Conservation (phyloP, 2,329 filamentous ascomycete genomes). For the Neurospora sp. region DNA sequence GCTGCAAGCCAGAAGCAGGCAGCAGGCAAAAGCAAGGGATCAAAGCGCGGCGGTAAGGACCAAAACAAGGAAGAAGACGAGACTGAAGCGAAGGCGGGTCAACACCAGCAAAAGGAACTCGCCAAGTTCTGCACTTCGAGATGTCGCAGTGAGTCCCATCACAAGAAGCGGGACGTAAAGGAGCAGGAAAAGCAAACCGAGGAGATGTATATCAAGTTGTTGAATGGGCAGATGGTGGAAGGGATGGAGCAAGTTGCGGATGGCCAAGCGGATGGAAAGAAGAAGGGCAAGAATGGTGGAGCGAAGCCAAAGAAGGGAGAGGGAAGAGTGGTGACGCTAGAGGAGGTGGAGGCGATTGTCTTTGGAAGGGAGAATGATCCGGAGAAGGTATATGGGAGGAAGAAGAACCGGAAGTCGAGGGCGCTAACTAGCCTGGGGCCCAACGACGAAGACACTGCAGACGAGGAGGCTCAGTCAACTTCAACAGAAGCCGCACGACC, state of each 20-base stretch:
- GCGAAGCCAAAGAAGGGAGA: constrained; percentile 37
- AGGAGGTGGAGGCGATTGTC: constrained; percentile 38
- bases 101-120: constrained; percentile 15
- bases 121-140: constrained; percentile 49
- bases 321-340: constrained; percentile 38
- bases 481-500: not conserved
- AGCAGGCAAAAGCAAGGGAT: not conserved
- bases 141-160: constrained; percentile 30
- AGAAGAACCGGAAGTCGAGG: constrained; percentile 34
- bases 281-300: constrained; percentile 22
- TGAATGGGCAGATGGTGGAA: constrained; percentile 16
- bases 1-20: not conserved
- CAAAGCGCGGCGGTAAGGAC: not conserved
- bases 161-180: constrained; percentile 21
- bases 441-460: constrained; percentile 21
- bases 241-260: constrained; percentile 4
- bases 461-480: not conserved
- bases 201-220: constrained; percentile 31
- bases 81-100: not conserved
- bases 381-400: constrained; percentile 32
- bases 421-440: not conserved
- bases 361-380: constrained; percentile 37
- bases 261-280: constrained; percentile 24
- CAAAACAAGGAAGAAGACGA: not conserved
- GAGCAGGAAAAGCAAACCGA: constrained; percentile 47